Evolutionary conservation across 805 yeast species (phyloP).

Genomic region (Millerozyma acaciae): DNA sequence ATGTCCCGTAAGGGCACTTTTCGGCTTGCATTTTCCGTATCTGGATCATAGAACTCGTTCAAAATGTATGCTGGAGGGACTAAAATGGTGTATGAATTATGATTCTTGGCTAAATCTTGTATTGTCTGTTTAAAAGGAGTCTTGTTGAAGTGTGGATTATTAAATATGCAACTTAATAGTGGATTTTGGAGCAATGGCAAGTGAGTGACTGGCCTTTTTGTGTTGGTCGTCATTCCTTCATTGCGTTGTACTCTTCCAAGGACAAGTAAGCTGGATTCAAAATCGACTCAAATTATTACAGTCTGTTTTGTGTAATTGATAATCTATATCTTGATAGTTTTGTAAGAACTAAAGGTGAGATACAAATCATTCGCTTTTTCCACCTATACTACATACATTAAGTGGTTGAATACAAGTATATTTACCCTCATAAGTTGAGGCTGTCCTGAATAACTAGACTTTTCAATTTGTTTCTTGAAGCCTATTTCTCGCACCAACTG

Average conservation of each 20-base stretch:
- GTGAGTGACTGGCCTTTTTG: slow-evolving; percentile 22
- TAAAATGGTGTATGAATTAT: slow-evolving; percentile 54
- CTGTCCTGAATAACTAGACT: too few relatives aligned
- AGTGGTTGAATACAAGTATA: too few relatives aligned
- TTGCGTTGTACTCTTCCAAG: too few relatives aligned
- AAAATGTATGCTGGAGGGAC: slow-evolving; percentile 58
- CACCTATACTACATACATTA: too few relatives aligned
- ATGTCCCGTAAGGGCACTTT: slow-evolving; percentile 43
- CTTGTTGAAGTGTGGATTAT: slow-evolving; percentile 47
- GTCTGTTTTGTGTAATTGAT: too few relatives aligned
- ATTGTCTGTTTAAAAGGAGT: slow-evolving; percentile 47
- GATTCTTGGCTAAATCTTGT: slow-evolving; percentile 35
- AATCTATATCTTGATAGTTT: too few relatives aligned
- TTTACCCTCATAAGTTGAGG: too few relatives aligned
- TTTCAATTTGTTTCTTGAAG: slow-evolving; percentile 37
- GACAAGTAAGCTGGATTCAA: too few relatives aligned
- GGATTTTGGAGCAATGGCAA: slow-evolving; percentile 61
- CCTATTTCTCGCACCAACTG: slow-evolving; percentile 29
- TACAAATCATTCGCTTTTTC: too few relatives aligned
- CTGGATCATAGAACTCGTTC: slow-evolving; percentile 27
- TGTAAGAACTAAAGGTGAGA: too few relatives aligned
- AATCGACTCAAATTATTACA: too few relatives aligned
- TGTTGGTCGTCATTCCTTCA: slow-evolving; percentile 7
- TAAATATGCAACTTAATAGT: slow-evolving; percentile 59
- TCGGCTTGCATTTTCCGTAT: slow-evolving; percentile 14